Conservation (phyloP, 2,329 filamentous ascomycete species). For the Nannizziopsis arthrosporioides region DNA sequence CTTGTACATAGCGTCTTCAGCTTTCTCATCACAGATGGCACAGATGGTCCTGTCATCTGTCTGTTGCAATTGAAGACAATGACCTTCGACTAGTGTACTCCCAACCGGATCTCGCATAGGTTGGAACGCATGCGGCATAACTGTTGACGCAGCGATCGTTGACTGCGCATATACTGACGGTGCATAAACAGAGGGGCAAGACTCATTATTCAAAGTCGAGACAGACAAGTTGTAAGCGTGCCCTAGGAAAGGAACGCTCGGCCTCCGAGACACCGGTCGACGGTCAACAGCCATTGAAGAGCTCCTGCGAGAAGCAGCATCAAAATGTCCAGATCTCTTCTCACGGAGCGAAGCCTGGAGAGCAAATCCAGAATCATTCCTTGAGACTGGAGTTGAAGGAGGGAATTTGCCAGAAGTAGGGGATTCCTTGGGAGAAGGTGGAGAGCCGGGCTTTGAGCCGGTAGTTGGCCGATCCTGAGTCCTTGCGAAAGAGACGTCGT, state of each 20-base stretch:
- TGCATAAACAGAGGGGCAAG: conserved; percentile 27
- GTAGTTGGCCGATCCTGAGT: conserved; percentile 64
- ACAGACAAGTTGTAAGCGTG: conserved; percentile 42
- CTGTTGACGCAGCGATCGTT: conserved; percentile 40
- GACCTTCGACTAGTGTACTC: conserved; percentile 37
- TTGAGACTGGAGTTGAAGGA: conserved; percentile 64
- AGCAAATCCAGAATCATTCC: conserved; percentile 84
- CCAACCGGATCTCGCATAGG: conserved; percentile 17
- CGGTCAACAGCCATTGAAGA: conserved; percentile 82
- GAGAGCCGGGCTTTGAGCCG: conserved; percentile 46
- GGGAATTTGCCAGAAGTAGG: conserved; percentile 70
- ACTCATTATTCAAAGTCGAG: conserved; percentile 33
- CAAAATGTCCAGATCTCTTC: conserved; percentile 89
- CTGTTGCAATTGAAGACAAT: conserved; percentile 36
- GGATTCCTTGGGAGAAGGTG: conserved; percentile 43
- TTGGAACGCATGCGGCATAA: conserved; percentile 34
- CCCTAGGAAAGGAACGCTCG: conserved; percentile 61
- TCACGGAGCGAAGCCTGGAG: conserved; percentile 76
- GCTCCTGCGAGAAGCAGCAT: conserved; percentile 68
- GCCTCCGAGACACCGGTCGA: conserved; percentile 45
- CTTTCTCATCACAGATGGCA: conserved; percentile 43
- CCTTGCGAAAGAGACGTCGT: conserved; percentile 43
- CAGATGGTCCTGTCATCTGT: conserved; percentile 36
- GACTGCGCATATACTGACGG: conserved; percentile 41
- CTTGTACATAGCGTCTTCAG: conserved; percentile 46